phyloP scores from a whole-genome alignment of 1,284 basidiomycete genomes.

The Malassezia globosa region DNA sequence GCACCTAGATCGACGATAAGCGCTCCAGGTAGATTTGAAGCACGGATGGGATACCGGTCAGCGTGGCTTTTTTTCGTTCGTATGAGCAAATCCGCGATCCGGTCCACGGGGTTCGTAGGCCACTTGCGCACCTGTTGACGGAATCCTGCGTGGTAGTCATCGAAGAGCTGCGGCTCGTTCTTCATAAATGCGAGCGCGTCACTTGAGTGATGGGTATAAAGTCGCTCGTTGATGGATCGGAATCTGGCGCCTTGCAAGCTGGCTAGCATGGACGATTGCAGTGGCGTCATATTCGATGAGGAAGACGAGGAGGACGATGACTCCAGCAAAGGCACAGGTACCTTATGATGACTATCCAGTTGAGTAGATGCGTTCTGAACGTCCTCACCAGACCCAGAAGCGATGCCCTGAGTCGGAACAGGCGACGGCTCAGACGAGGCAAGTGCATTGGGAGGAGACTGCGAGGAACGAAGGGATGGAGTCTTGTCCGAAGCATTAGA shows the following conservation, averaged over 20 bases:
- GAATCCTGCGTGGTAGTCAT: constrained; percentile 45
- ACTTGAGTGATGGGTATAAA: constrained; percentile 36
- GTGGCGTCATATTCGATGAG: constrained; percentile 1
- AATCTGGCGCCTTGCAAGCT: constrained; percentile 44
- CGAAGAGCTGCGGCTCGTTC: constrained; percentile 28
- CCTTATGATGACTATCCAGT: background rate
- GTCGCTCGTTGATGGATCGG: constrained; percentile 45
- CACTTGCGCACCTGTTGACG: constrained; percentile 40
- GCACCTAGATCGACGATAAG: constrained; percentile 88
- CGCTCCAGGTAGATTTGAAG: constrained; percentile 49
- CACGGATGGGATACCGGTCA: background rate
- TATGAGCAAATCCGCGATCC: constrained; percentile 23
- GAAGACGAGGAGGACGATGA: no score
- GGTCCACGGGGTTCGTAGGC: constrained; percentile 44
- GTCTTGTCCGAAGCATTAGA: background rate
- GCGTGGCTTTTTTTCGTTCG: background rate
- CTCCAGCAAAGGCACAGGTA: background rate
- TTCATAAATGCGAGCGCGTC: constrained; percentile 35
- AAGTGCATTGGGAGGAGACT: background rate
- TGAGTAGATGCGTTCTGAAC: background rate
- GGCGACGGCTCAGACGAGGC: background rate
- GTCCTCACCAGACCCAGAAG: no score
- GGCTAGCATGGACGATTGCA: constrained; percentile 33
- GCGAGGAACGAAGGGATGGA: no score
- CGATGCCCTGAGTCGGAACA: no score